Evolutionary conservation across 768 basidiomycete species (phyloP), one percentile per base, ranked within the genome.

Genomic region (Gautieria morchelliformis): DNA sequence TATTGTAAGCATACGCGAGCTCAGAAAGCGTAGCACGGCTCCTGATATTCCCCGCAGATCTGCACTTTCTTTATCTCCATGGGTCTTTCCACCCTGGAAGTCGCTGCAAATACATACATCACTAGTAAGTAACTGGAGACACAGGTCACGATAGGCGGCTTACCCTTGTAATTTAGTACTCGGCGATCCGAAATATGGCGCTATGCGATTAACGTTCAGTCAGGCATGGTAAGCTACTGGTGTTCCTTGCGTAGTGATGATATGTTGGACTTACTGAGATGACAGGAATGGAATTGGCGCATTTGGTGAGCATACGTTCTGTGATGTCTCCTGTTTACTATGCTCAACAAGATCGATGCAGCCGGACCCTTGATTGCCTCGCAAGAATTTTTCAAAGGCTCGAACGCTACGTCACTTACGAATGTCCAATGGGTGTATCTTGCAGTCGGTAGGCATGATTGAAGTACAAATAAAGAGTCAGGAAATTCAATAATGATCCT

Each of bases 41-140:
- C 4, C 45, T 20, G 19, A 45, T 27, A 33, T 19, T 32, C 20
- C 12, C 17, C 19, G 30, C 35, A 57, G 56, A 44, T 57, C 37
- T 57, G 56, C 24, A 57, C 56, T 22, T 57, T 57, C 56, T 57
- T 57, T n/a, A 57, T 57, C 20, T 57, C 56, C 17, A 57, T 57
- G 56, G 88, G 88, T 41, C 75, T 89, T 7, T 74, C 79, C 10
- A 78, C 80, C 32, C 72, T 86, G 45, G 83, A 85, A 68, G 84
- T 86, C 17, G 82, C 86, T 0, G 87, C 87, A 44, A 89, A 89
- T 70, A 85, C 85, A n/a, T 87, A 89, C 69, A 84, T 88, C 60
- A 70, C 85, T 11, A 35, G 56, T 57, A 39, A n/a, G 5, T 17
- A 35, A n/a, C 1, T 49, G 48, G 8, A 17, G 48, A 20, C 17